Evolutionary conservation across 768 basidiomycete genomes (phyloP), one percentile per base, ranked within the genome.

Genomic region (Leccinum subgranulosum): DNA sequence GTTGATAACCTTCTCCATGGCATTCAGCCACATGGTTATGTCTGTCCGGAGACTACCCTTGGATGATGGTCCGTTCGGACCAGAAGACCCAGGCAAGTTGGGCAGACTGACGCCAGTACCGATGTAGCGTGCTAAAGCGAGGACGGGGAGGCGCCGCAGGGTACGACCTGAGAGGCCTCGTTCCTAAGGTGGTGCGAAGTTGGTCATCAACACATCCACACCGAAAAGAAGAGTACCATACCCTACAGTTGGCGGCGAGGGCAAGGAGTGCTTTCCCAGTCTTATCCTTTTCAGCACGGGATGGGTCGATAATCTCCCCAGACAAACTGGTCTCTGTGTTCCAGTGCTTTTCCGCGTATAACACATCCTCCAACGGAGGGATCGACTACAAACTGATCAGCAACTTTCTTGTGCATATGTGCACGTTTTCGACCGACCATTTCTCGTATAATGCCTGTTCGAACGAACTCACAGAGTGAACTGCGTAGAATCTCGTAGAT

Each of bases 141-240:
- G 83, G 48, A 98, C 93, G 3, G 97, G 97, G n/a, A 99, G 79
- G 7, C 94, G 85, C 12, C 97, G 85, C 12, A 99, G 80, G 1
- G 92, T 87, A 34, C 97, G 87, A 14, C 97, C 97, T 15, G 95
- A 97, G 80, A 98, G 85, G n/a, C 82, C 82, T 69, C 93, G 86
- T 17, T 71, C 70, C 88, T 90, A 54, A 25, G 31, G 7, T 23
- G 15, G 19, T 17, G 33, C 11, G 21, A n/a, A 48, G 28, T 60
- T 59, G 19, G 34, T 39, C 50, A 39, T 19, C 45, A 51, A 12
- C 54, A 49, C 11, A 50, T n/a, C 17, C 54, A 49, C 11, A 50
- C 12, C n/a, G 33, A 51, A 29, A 48, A 53, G 28, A 41, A 51
- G 45, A 49, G 9, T 28, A n/a, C 27, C 87, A 63, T 75, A 95